Evolutionary conservation across 2,329 filamentous ascomycete species (phyloP).

Genomic region (Coniochaeta prunicola): DNA sequence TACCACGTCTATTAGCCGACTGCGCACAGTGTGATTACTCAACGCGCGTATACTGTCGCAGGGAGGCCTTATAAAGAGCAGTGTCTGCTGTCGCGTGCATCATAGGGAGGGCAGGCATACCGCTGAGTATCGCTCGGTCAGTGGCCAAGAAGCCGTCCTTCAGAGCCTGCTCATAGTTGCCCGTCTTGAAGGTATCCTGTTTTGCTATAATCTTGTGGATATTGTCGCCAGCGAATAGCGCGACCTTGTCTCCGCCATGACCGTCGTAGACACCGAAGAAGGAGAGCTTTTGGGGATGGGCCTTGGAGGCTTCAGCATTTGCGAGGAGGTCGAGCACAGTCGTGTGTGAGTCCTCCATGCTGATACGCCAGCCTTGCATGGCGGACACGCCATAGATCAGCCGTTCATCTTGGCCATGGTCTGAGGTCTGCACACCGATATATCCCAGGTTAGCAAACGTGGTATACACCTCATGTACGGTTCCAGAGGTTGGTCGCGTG

Average conservation of each 20-base stretch:
- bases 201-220: conserved; percentile 92
- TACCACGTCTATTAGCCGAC: neutral
- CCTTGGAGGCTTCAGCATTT: conserved; percentile 48
- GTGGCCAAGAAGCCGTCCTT: conserved; percentile 97
- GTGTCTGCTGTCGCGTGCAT: neutral
- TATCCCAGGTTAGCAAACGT: conserved; percentile 6
- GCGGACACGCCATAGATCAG: conserved; percentile 90
- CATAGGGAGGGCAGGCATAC: conserved; percentile 42
- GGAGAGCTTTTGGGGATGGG: conserved; percentile 67
- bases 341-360: conserved; percentile 97
- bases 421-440: conserved; percentile 59
- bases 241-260: conserved; percentile 94
- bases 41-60: neutral
- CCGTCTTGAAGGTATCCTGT: conserved; percentile 86
- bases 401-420: conserved; percentile 85
- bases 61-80: neutral
- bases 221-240: conserved; percentile 84
- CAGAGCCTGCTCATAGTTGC: conserved; percentile 88
- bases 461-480: conserved; percentile 9
- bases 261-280: conserved; percentile 99
- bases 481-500: neutral
- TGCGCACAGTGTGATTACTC: neutral
- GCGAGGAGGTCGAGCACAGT: conserved; percentile 80
- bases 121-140: conserved; percentile 89
- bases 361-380: conserved; percentile 99